These are phyloP conservation scores for Elongisporangium prolatum DNA, from an alignment of 352 stramenopile species.

Conservation along the genomic window DNA sequence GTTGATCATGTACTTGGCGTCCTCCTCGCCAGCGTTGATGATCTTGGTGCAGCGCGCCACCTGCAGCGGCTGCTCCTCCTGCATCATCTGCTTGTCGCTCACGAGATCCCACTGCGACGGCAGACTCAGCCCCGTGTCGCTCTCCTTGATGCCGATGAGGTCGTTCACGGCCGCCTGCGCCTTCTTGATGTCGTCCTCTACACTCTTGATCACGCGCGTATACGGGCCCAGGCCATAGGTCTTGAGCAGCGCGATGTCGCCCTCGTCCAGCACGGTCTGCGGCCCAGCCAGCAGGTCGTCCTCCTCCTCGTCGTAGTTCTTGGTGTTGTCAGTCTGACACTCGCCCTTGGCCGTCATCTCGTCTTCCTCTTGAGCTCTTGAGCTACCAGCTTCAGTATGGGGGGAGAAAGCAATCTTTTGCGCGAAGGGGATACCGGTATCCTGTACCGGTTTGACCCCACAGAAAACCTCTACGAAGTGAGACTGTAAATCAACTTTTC, in stretches of 20 bases:
- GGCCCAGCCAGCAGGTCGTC: constrained; percentile 78
- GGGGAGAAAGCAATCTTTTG: not conserved
- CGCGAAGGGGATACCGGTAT: not conserved
- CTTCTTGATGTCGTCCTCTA: constrained; percentile 99
- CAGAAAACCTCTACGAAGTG: too few species aligned
- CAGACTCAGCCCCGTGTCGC: constrained; percentile 97
- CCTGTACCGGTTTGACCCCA: not conserved
- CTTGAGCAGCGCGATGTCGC: constrained; percentile 98
- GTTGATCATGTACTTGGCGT: constrained; percentile 99
- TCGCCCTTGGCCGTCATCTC: constrained; percentile 61
- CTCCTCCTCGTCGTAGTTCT: constrained; percentile 94
- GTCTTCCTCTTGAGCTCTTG: not conserved
- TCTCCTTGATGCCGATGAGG: constrained; percentile 98
- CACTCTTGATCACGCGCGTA: constrained; percentile 93
- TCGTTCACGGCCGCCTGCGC: constrained; percentile 91
- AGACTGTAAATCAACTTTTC: too few species aligned
- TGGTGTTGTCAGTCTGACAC: constrained; percentile 95
- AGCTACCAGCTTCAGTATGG: not conserved
- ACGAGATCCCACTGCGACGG: constrained; percentile 99
- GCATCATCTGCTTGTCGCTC: constrained; percentile 99
- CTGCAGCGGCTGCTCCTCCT: constrained; percentile 96
- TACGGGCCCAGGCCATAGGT: constrained; percentile 98
- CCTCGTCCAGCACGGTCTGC: constrained; percentile 87
- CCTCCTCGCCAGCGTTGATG: constrained; percentile 92
- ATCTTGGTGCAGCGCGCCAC: constrained; percentile 97